Evolutionary conservation across 1,139 yeast species (phyloP).

Genomic region (Zygoascus sp.): DNA sequence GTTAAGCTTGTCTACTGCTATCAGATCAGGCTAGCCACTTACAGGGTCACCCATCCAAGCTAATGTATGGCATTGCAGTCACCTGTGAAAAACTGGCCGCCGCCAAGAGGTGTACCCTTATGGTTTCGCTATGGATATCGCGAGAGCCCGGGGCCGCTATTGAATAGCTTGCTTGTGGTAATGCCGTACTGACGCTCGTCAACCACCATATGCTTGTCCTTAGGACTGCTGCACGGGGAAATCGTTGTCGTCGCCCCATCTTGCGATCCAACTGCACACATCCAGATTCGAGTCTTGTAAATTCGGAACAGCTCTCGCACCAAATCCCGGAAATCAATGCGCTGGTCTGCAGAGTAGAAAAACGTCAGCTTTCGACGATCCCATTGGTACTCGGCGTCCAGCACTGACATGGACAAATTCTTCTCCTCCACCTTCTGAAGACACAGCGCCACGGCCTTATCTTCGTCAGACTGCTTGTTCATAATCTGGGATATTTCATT

Average conservation of each 20-base stretch:
- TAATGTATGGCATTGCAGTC: too few species aligned
- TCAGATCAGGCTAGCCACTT: too few species aligned
- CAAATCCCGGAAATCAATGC: constrained; percentile 89
- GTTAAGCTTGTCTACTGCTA: too few species aligned
- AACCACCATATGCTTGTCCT: not conserved
- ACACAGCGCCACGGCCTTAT: constrained; percentile 59
- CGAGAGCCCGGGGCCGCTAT: not conserved
- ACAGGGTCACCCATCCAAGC: too few species aligned
- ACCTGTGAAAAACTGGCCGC: too few species aligned
- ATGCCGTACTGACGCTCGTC: constrained; percentile 3
- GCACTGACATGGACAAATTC: constrained; percentile 44
- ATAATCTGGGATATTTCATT: constrained; percentile 58
- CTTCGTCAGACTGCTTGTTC: constrained; percentile 64
- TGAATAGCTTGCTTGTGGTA: constrained; percentile 2
- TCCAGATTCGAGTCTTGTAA: constrained; percentile 95
- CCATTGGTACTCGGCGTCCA: constrained; percentile 89
- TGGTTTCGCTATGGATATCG: not conserved
- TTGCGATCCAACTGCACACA: constrained; percentile 63
- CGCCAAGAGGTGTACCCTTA: not conserved
- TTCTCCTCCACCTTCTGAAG: constrained; percentile 54
- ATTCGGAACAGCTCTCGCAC: constrained; percentile 89
- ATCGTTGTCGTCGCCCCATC: constrained; percentile 7
- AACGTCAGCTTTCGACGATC: constrained; percentile 91
- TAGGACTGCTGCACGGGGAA: constrained; percentile 3
- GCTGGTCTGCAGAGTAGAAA: constrained; percentile 73